Percentiles rank a stretch among this genome's conserved stretches.
Evolutionary conservation across 768 basidiomycete species (phyloP).

Genomic region (Suillus paluster): DNA sequence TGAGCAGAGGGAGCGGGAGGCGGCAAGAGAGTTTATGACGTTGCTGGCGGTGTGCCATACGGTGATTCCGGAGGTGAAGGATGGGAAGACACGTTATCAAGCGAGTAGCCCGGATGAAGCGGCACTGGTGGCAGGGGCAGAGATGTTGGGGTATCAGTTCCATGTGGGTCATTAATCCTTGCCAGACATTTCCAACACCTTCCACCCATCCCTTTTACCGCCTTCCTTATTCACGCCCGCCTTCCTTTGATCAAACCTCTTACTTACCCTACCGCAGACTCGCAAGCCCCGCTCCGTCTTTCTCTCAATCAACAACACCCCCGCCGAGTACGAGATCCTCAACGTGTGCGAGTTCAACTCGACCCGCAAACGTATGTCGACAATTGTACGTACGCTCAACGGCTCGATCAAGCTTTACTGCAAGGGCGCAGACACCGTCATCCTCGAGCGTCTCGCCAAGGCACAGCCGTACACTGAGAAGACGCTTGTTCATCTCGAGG

Average conservation of each 20-base stretch:
- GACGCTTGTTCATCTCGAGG: conserved; percentile 91
- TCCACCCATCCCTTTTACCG: background rate
- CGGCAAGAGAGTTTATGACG: conserved; percentile 74
- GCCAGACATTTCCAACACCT: background rate
- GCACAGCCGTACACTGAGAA: conserved; percentile 85
- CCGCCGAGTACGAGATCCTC: conserved; percentile 85
- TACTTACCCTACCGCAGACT: conserved; percentile 51
- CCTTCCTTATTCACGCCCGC: too few species aligned
- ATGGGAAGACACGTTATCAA: conserved; percentile 92
- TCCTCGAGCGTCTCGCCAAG: conserved; percentile 88
- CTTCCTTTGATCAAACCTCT: background rate
- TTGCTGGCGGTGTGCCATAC: conserved; percentile 96
- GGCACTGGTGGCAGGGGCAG: conserved; percentile 92
- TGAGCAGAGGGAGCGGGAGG: conserved; percentile 45
- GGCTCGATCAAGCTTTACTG: conserved; percentile 94
- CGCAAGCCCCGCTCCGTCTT: conserved; percentile 97
- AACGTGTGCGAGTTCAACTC: conserved; percentile 99
- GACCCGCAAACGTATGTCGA: conserved; percentile 97
- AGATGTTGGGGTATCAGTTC: conserved; percentile 90
- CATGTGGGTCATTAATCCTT: conserved; percentile 62
- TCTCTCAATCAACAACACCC: conserved; percentile 73
- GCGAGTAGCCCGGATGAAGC: conserved; percentile 99
- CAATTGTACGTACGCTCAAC: conserved; percentile 83
- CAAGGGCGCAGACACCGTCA: conserved; percentile 98
- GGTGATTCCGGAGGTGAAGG: conserved; percentile 91